phyloP scores from a whole-genome alignment of 345 rosid genomes.

The Fremontodendron californicum region DNA sequence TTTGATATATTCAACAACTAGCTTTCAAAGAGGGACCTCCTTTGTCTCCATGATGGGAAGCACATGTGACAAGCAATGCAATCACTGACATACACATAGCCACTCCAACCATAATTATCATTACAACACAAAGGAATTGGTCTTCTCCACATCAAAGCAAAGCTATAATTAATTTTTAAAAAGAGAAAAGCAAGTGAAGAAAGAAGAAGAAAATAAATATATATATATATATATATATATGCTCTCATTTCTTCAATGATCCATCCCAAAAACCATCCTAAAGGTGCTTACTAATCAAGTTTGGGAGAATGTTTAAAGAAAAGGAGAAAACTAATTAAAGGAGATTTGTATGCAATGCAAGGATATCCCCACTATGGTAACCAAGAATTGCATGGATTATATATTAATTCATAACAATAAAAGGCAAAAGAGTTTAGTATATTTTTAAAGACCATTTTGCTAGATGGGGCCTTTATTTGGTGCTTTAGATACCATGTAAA shows the following conservation, averaged over 20 bases:
- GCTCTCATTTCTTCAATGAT: constrained; percentile 13
- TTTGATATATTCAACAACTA: constrained; percentile 30
- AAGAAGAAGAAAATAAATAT: background rate
- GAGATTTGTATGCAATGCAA: background rate
- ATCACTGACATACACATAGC: constrained; percentile 39
- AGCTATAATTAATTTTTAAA: background rate
- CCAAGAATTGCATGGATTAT: constrained; percentile 22
- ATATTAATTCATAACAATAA: background rate
- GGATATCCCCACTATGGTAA: constrained; percentile 17
- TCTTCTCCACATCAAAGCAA: constrained; percentile 37
- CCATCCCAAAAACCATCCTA: constrained; percentile 9
- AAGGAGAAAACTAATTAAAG: background rate
- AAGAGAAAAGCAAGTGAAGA: background rate
- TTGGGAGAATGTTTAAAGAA: constrained; percentile 15
- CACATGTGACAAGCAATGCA: constrained; percentile 40
- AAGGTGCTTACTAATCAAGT: constrained; percentile 21
- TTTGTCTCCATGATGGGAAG: constrained; percentile 44
- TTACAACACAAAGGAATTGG: constrained; percentile 16
- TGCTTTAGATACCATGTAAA: background rate
- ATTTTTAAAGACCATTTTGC: background rate
- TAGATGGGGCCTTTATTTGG: background rate
- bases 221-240: background rate
- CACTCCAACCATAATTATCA: constrained; percentile 25
- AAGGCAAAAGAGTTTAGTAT: background rate
- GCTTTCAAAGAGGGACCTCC: constrained; percentile 35